phyloP scores from a whole-genome alignment of 164 flowering plant species.

The Annona squamosa region DNA sequence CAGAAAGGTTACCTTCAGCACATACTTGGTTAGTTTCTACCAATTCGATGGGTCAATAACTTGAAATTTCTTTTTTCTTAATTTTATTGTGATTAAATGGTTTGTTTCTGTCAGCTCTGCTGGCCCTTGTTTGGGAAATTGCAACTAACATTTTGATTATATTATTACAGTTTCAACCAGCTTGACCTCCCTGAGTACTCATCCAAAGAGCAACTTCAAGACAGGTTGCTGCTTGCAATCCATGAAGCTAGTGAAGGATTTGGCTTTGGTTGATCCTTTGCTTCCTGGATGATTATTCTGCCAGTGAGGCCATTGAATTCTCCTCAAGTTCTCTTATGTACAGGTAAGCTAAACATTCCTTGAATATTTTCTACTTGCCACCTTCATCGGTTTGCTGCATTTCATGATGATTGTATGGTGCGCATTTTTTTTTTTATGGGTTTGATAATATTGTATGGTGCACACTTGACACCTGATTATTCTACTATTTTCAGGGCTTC shows the following conservation, averaged over 20 bases:
- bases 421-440: too few relatives aligned
- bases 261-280: slow-evolving; percentile 65
- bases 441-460: too few relatives aligned
- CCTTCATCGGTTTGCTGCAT: neutral
- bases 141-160: neutral
- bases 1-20: slow-evolving; percentile 90
- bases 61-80: neutral
- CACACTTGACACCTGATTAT: too few relatives aligned
- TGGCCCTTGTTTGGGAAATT: neutral
- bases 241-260: slow-evolving; percentile 99
- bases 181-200: slow-evolving; percentile 92
- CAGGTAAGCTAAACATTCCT: slow-evolving; percentile 27
- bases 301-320: slow-evolving; percentile 10
- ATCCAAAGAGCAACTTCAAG: slow-evolving; percentile 79
- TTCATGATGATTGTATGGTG: too few relatives aligned
- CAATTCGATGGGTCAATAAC: neutral
- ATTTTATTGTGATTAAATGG: neutral
- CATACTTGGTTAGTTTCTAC: slow-evolving; percentile 69
- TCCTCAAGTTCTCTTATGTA: slow-evolving; percentile 24
- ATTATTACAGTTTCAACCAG: slow-evolving; percentile 76
- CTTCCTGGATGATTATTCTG: slow-evolving; percentile 1
- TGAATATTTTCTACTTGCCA: neutral
- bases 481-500: too few relatives aligned
- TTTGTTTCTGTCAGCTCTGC: neutral
- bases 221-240: slow-evolving; percentile 88